Base-by-base conservation (phyloP, 805 yeast species). In the Saccharomycopsis oosterbeekiorum region DNA sequence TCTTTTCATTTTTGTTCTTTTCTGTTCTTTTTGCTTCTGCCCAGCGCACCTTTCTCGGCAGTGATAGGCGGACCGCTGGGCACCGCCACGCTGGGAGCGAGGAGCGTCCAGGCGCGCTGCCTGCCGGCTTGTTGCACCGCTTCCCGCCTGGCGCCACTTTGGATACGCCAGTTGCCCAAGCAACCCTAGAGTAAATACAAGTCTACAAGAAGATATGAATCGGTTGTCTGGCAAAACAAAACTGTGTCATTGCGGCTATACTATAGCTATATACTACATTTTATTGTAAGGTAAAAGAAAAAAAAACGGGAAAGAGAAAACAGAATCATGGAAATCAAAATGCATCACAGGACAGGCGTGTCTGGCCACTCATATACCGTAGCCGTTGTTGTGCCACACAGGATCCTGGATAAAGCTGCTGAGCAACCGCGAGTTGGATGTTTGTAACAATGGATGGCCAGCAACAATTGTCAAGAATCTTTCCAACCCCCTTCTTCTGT, bases 391-490 rank as follows among this genome's bases (percentile, higher is more conserved):
- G 65, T 82, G 89, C 96, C 96, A 89, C 47, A 75, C 78, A 4
- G 89, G 96, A 68, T 89, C 92, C 72, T 93, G 97, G 59, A 94
- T 84, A 68, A 94, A 93, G 59, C 90, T 85, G 61, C 85, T 84
- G 65, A 92, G 78, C 0, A 86, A 84, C 67, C 84, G 83, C 21
- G 93, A 80, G 0, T 96, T 96, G 21, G 58, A 42, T 0, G 97
- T 88, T 74, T 94, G 98, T 62, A 93, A 74, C 64, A 93, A 74
- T 1, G 99, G 99, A 72, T 93, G 99, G 12, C 97, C 94, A 14
- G 96, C 94, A 19, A 92, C 96, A 17, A 83, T 78, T 54, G 76
- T 78, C 50, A 94, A 71, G 74, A 96, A 93, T 69, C 82, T 82
- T 72, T 91, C 96, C 55, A 93, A 76, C 0, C 97, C 97, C 66